phyloP scores from a whole-genome alignment of 257 asterid species.

The Datura wrightii region DNA sequence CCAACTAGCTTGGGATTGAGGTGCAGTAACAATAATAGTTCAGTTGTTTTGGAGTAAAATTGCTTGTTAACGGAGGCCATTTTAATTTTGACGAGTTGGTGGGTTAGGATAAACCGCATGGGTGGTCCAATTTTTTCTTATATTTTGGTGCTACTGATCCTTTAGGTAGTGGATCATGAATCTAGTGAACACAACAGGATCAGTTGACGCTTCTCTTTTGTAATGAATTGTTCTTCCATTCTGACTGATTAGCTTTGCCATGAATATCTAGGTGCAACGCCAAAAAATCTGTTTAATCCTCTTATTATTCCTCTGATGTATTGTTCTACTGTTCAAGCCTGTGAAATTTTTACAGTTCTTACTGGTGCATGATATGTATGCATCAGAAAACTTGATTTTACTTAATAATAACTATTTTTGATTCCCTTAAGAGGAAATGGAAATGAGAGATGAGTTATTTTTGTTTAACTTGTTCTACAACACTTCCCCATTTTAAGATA shows the following conservation, averaged over 20 bases:
- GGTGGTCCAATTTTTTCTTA: not conserved
- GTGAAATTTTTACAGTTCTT: not conserved
- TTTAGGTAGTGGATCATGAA: not conserved
- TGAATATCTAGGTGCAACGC: not conserved
- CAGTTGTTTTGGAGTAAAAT: not conserved
- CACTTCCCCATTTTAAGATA: not conserved
- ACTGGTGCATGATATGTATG: not conserved
- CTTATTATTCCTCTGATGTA: not conserved
- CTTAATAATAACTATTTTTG: not conserved
- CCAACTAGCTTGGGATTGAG: not conserved
- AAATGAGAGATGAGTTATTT: not conserved
- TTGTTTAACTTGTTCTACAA: not conserved
- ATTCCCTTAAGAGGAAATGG: not conserved
- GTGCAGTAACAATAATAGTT: not conserved
- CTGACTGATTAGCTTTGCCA: not conserved
- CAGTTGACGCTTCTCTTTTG: not conserved
- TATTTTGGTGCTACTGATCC: not conserved
- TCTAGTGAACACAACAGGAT: not conserved
- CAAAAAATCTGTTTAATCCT: not conserved
- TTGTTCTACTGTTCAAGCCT: not conserved
- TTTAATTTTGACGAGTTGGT: not conserved
- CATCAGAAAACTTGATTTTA: slow-evolving; percentile 1
- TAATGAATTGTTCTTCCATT: not conserved
- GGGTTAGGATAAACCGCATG: not conserved
- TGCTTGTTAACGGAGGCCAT: not conserved